A percentile compares a stretch with the other conserved stretches of the same genome.
phyloP scores from a whole-genome alignment of 148 eudicot species.

The Chenopodium album region DNA sequence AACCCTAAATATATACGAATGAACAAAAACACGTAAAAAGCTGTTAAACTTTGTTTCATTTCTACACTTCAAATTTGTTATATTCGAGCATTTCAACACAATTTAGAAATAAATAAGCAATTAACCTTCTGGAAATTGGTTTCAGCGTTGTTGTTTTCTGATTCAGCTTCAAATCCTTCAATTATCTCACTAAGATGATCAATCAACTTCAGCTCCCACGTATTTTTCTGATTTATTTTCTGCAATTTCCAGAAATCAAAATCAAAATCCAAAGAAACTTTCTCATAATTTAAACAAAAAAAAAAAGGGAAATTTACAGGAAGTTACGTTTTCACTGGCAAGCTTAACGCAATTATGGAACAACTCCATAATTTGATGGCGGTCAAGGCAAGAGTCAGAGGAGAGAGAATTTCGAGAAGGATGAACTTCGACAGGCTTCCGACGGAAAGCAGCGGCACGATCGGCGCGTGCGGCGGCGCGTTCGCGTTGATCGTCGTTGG shows the following conservation, averaged over 20 bases:
- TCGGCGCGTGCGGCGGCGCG: slow-evolving; percentile 96
- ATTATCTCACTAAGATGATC: slow-evolving; percentile 83
- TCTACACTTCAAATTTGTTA: not conserved
- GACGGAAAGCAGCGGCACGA: slow-evolving; percentile 79
- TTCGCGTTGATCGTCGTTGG: slow-evolving; percentile 87
- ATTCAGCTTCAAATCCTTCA: slow-evolving; percentile 66
- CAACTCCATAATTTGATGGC: slow-evolving; percentile 70
- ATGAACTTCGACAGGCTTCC: slow-evolving; percentile 39
- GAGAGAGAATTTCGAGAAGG: slow-evolving; percentile 19
- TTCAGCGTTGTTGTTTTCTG: slow-evolving; percentile 52
- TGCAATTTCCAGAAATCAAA: slow-evolving; percentile 26
- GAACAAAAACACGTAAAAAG: too few species aligned
- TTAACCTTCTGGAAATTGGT: slow-evolving; percentile 89
- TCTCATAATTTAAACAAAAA: not conserved
- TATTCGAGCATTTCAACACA: too few species aligned
- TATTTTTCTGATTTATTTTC: slow-evolving; percentile 97
- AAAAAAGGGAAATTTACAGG: not conserved
- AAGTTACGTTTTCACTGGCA: slow-evolving; percentile 81
- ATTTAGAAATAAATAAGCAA: not conserved
- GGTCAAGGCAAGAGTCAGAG: slow-evolving; percentile 45
- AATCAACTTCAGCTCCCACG: slow-evolving; percentile 90
- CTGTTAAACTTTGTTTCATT: not conserved
- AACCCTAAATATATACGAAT: too few species aligned
- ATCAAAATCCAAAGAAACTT: not conserved
- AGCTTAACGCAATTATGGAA: slow-evolving; percentile 83